These are phyloP conservation scores for Boletus speciosus DNA, from an alignment of 768 basidiomycete genomes.

Conservation along the genomic window DNA sequence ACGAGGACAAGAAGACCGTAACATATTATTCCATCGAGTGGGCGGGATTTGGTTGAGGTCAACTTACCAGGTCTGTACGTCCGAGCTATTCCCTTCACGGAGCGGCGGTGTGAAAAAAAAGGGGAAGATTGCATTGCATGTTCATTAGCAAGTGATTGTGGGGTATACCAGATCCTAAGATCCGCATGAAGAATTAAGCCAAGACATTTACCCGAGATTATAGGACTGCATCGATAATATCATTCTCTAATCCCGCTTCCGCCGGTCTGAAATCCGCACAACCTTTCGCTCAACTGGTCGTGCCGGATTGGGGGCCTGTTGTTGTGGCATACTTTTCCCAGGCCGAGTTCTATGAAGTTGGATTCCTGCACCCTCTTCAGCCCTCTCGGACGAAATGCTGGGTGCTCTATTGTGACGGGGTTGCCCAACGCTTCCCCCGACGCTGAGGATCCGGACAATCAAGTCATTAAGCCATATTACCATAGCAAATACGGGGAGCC, in stretches of 20 bases:
- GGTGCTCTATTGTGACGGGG: conserved; percentile 28
- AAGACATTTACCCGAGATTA: conserved; percentile 8
- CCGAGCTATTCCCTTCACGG: background rate
- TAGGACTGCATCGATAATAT: background rate
- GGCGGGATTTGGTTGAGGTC: conserved; percentile 74
- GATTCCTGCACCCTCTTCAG: conserved; percentile 56
- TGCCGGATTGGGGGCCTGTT: conserved; percentile 1
- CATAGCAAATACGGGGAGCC: conserved; percentile 69
- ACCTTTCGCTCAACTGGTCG: conserved; percentile 13
- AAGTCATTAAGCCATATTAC: conserved; percentile 75
- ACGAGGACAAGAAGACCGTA: conserved; percentile 62
- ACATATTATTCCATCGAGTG: conserved; percentile 84
- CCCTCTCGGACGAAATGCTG: conserved; percentile 53
- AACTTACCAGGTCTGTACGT: background rate
- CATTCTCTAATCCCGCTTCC: conserved; percentile 44
- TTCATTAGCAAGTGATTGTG: conserved; percentile 5
- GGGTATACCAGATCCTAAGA: conserved; percentile 15
- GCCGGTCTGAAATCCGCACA: conserved; percentile 35
- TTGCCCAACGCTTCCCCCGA: conserved; percentile 39
- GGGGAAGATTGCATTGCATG: background rate
- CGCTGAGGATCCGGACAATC: conserved; percentile 59
- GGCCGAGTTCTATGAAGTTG: conserved; percentile 19
- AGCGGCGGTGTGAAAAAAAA: background rate
- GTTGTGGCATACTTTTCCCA: conserved; percentile 6
- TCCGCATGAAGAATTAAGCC: conserved; percentile 15